Conservation (phyloP, 371 early-diverging fungal species). For the Zychaea mexicana region DNA sequence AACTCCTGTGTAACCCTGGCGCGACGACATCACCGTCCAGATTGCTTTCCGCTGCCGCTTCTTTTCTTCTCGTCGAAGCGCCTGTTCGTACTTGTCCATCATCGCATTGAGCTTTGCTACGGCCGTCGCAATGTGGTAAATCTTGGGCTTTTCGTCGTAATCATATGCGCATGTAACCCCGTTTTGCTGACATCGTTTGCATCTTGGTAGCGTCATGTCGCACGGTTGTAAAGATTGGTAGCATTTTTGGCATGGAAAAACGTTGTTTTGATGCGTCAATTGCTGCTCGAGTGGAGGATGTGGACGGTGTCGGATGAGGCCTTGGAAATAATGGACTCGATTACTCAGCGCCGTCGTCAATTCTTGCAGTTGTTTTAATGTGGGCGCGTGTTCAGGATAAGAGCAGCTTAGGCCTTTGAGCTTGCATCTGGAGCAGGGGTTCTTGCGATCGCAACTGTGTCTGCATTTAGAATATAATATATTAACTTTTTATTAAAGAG, state of each 20-base stretch:
- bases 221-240: slow-evolving; percentile 45
- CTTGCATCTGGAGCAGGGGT: slow-evolving; percentile 51
- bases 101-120: slow-evolving; percentile 41
- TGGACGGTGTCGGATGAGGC: too few relatives aligned
- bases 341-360: slow-evolving; percentile 36
- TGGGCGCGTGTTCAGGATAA: slow-evolving; percentile 55
- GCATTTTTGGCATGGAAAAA: slow-evolving; percentile 47
- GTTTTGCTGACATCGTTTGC: slow-evolving; percentile 34
- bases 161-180: slow-evolving; percentile 32
- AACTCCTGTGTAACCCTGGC: not conserved
- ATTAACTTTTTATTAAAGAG: too few relatives aligned
- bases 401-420: slow-evolving; percentile 39
- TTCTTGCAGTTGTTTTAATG: slow-evolving; percentile 50
- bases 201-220: slow-evolving; percentile 36
- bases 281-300: slow-evolving; percentile 3
- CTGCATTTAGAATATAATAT: slow-evolving; percentile 21
- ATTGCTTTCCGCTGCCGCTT: not conserved
- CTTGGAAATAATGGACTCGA: slow-evolving; percentile 35
- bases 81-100: slow-evolving; percentile 24
- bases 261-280: not conserved
- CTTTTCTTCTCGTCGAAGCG: not conserved
- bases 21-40: not conserved
- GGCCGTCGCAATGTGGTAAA: slow-evolving; percentile 40
- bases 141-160: slow-evolving; percentile 39
- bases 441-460: slow-evolving; percentile 51